Base-by-base conservation (phyloP, 2,329 filamentous ascomycete species). In the Diaporthe sp. region DNA sequence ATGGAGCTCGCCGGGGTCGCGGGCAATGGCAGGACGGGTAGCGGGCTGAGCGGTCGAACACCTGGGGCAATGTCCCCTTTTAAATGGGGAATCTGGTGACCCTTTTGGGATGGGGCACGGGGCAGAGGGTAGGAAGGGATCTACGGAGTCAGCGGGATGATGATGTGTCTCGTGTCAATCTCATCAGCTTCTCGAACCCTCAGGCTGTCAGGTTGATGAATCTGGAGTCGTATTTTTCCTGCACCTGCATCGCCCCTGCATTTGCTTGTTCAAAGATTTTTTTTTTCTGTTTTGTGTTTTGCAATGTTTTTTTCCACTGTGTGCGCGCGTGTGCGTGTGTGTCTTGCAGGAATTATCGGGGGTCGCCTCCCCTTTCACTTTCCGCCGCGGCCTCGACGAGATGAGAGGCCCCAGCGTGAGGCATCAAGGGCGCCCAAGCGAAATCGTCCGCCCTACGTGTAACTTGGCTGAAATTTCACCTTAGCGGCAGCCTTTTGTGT, bases 1-100 rank as follows among this genome's bases (percentile, higher is more conserved):
- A 71, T 71, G 28, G 55, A 37, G 19, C 6, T 19, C 13, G 61
- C 55, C 51, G 28, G 49, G 44, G 31, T 9, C 4, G 19, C 28
- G 44, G 53, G 44, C 51, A 57, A 46, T 58, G 73, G 55, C 65
- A 68, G 46, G 55, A 44, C 42, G 62, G 51, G 73, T 55, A 46
- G 58, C 60, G 37, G 60, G 60, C 60, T 62, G 39, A 62, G 60
- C 73, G 73, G 73, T 74, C 65, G 65, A 71, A 74, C 65, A 42
- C 65, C 62, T 58, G 73, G 73, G 62, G 62, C 65, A 61, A 51
- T 44, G 25, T 60, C 46, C 44, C 42, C 39, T 61, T 55, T 70
- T 42, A 31, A 37, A 55, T 74, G 74, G 71, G 51, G 60, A 73
- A 68, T 72, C 60, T 65, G 51, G 73, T 75, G 61, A 60, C 44